phyloP scores from a whole-genome alignment of 768 basidiomycete species.

The Pulveroboletus ravenelii region DNA sequence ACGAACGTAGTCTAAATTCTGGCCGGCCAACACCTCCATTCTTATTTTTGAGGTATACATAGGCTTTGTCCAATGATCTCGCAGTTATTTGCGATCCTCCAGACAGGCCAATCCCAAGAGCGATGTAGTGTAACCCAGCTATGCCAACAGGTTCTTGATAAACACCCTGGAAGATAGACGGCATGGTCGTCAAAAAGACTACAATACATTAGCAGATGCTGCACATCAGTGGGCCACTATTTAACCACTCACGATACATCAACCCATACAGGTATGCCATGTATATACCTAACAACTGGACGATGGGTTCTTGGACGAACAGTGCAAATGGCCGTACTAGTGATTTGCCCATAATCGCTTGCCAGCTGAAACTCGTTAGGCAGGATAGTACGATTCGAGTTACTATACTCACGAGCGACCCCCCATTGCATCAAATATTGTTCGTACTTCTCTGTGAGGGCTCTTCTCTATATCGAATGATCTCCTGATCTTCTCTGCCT shows the following conservation, averaged over 20 bases:
- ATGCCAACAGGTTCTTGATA: constrained; percentile 57
- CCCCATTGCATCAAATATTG: constrained; percentile 40
- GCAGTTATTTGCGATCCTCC: constrained; percentile 52
- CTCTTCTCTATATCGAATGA: constrained; percentile 47
- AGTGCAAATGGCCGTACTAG: constrained; percentile 64
- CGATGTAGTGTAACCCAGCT: constrained; percentile 64
- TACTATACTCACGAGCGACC: constrained; percentile 39
- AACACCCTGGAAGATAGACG: constrained; percentile 48
- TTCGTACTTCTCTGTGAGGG: constrained; percentile 35
- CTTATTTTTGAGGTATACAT: constrained; percentile 44
- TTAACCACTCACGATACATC: constrained; percentile 44
- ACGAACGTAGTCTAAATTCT: constrained; percentile 48
- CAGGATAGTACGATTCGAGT: neutral
- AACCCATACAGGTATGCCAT: constrained; percentile 67
- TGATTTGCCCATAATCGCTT: constrained; percentile 45
- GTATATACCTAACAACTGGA: constrained; percentile 63
- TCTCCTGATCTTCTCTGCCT: constrained; percentile 44
- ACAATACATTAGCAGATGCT: neutral
- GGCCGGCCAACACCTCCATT: constrained; percentile 54
- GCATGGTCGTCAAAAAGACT: constrained; percentile 69
- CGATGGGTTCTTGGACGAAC: constrained; percentile 57
- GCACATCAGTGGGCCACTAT: neutral
- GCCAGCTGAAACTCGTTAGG: constrained; percentile 39
- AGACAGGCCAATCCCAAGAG: constrained; percentile 60
- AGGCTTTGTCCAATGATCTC: constrained; percentile 50